A percentile compares a stretch with the other conserved stretches of the same genome.
Evolutionary conservation across 169 alveolate species (phyloP).

Genomic region (Plasmodium chabaudi): DNA sequence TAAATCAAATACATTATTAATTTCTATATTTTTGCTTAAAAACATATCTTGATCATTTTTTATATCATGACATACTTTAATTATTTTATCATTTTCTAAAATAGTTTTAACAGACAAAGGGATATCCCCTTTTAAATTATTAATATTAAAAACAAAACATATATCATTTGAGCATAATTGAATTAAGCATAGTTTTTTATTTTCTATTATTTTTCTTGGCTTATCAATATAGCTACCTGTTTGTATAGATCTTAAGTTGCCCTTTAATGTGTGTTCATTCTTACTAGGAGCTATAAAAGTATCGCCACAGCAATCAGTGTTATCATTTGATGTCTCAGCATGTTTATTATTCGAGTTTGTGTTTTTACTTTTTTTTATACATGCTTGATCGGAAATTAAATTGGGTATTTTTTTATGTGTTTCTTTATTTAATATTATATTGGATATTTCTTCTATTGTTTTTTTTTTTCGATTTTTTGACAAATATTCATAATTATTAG

Average conservation of each 20-base stretch:
- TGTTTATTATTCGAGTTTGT: background rate
- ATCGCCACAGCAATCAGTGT: background rate
- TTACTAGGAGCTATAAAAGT: background rate
- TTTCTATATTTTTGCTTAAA: slow-evolving; percentile 18
- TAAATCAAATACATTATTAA: slow-evolving; percentile 58
- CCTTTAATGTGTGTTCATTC: background rate
- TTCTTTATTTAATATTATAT: background rate
- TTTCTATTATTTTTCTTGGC: background rate
- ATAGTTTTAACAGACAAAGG: slow-evolving; percentile 45
- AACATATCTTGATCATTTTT: slow-evolving; percentile 68
- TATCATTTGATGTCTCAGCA: background rate
- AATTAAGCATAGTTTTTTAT: slow-evolving; percentile 46
- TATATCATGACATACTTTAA: slow-evolving; percentile 55
- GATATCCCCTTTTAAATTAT: slow-evolving; percentile 30
- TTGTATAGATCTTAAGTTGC: background rate
- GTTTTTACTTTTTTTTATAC: background rate
- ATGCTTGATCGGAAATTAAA: background rate
- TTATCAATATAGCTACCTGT: background rate
- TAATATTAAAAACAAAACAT: slow-evolving; percentile 64
- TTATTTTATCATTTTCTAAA: slow-evolving; percentile 39
- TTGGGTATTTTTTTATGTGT: background rate
- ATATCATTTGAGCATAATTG: slow-evolving; percentile 34
- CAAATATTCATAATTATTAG: too few species aligned
- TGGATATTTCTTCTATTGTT: background rate
- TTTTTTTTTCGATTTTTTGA: slow-evolving; percentile 5